Percentiles rank a stretch among this genome's conserved stretches.
phyloP scores from a whole-genome alignment of 1,284 basidiomycete species.

The Sanguinoderma infundibulare region DNA sequence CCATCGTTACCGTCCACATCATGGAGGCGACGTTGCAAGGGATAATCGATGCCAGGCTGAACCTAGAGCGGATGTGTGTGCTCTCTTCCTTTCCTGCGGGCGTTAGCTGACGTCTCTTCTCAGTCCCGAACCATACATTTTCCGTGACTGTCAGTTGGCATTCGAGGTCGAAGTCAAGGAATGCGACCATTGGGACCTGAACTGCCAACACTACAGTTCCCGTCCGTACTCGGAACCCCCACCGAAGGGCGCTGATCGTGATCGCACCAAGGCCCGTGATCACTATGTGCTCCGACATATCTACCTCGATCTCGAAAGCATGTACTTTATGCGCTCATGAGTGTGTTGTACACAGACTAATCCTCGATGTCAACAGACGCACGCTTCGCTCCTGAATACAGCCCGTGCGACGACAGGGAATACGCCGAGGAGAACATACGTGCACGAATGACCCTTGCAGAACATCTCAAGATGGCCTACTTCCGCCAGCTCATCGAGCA shows the following conservation, averaged over 20 bases:
- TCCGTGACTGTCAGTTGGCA: conserved; percentile 29
- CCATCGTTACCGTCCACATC: conserved; percentile 32
- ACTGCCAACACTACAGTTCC: conserved; percentile 2
- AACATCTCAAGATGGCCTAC: conserved; percentile 17
- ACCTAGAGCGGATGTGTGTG: background rate
- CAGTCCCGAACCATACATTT: background rate
- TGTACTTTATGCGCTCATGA: conserved; percentile 10
- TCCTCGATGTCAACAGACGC: conserved; percentile 13
- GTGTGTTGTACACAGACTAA: too few species aligned
- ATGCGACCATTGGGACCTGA: conserved; percentile 13
- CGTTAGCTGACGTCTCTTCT: background rate
- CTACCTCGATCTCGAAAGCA: conserved; percentile 30
- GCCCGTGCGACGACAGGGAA: conserved; percentile 12
- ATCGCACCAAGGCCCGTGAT: background rate
- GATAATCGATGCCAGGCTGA: background rate
- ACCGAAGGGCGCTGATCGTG: too few species aligned
- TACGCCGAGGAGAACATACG: background rate
- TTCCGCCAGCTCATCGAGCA: conserved; percentile 21
- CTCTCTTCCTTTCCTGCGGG: background rate
- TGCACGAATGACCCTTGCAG: background rate
- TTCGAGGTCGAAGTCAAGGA: conserved; percentile 31
- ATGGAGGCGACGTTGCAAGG: background rate
- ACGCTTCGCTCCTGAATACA: conserved; percentile 26
- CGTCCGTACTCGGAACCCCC: conserved; percentile 6
- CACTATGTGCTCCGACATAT: conserved; percentile 28